Conservation (phyloP, 2,329 filamentous ascomycete genomes). For the Paecilomyces fulvus region DNA sequence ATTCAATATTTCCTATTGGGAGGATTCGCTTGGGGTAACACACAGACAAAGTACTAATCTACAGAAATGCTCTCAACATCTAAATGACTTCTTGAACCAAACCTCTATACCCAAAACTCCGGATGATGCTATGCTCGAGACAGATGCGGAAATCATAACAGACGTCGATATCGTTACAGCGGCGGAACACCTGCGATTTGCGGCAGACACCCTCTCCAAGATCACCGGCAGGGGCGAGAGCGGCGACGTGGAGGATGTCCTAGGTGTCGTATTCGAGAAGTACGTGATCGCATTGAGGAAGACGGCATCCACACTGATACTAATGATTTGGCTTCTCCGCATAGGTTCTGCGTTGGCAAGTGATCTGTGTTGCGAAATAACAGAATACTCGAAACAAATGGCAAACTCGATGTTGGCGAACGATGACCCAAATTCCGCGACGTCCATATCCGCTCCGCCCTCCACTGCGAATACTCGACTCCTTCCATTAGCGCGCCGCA, state of each 20-base stretch:
- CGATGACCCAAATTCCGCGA: background rate
- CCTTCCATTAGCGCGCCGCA: background rate
- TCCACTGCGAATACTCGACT: background rate
- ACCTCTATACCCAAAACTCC: conserved; percentile 24
- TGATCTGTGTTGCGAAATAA: conserved; percentile 16
- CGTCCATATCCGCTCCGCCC: background rate
- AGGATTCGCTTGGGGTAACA: conserved; percentile 82
- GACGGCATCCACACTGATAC: conserved; percentile 3
- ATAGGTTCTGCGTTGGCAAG: conserved; percentile 51
- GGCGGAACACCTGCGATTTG: conserved; percentile 77
- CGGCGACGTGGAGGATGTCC: conserved; percentile 87
- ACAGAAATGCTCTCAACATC: conserved; percentile 59
- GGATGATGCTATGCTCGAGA: conserved; percentile 10
- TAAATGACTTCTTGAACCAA: conserved; percentile 64
- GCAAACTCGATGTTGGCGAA: background rate
- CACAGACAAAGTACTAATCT: conserved; percentile 81
- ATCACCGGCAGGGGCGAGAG: conserved; percentile 81
- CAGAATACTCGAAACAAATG: background rate
- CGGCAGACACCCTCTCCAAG: conserved; percentile 68
- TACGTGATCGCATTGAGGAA: conserved; percentile 41
- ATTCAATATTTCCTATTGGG: conserved; percentile 58
- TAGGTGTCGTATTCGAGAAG: conserved; percentile 98
- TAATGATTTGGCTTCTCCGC: conserved; percentile 10
- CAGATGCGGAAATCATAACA: conserved; percentile 7
- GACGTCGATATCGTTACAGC: conserved; percentile 75